Evolutionary conservation across 139 green algal genomes (phyloP).

Genomic region (Bryopsis sp.): DNA sequence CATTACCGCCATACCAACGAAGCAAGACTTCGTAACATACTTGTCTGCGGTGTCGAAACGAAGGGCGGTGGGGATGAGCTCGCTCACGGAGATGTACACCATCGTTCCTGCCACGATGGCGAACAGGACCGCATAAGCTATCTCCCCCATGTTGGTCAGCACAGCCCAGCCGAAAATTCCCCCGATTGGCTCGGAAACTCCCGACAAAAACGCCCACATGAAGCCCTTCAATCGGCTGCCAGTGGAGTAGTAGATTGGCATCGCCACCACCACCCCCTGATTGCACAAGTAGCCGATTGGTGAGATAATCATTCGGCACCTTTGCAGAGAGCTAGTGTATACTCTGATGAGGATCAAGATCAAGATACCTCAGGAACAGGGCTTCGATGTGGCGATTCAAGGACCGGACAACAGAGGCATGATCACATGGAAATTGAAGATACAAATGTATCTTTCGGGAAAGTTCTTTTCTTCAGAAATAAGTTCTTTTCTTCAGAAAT

Average conservation of each 20-base stretch:
- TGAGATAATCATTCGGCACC: too few relatives aligned
- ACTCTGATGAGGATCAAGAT: too few relatives aligned
- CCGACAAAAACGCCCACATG: constrained; percentile 50
- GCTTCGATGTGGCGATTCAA: too few relatives aligned
- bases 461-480: too few relatives aligned
- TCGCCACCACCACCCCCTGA: constrained; percentile 60
- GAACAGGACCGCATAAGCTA: constrained; percentile 59
- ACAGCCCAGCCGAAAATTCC: constrained; percentile 37
- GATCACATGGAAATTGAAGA: too few relatives aligned
- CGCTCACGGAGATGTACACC: constrained; percentile 63
- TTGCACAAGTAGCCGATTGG: too few relatives aligned
- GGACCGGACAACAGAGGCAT: too few relatives aligned
- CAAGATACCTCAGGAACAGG: too few relatives aligned
- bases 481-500: too few relatives aligned
- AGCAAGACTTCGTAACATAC: constrained; percentile 31
- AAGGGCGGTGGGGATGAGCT: constrained; percentile 74
- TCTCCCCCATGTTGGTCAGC: constrained; percentile 33
- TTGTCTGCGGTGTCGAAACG: constrained; percentile 58
- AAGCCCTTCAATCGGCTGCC: constrained; percentile 57
- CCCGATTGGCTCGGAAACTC: constrained; percentile 63
- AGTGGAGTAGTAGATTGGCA: constrained; percentile 79
- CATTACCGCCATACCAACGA: constrained; percentile 66
- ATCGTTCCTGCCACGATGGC: constrained; percentile 67
- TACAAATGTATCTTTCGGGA: too few relatives aligned
- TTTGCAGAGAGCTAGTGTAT: too few relatives aligned